Conservation (phyloP, 108 stramenopile genomes). For the Parietichytrium sp. region DNA sequence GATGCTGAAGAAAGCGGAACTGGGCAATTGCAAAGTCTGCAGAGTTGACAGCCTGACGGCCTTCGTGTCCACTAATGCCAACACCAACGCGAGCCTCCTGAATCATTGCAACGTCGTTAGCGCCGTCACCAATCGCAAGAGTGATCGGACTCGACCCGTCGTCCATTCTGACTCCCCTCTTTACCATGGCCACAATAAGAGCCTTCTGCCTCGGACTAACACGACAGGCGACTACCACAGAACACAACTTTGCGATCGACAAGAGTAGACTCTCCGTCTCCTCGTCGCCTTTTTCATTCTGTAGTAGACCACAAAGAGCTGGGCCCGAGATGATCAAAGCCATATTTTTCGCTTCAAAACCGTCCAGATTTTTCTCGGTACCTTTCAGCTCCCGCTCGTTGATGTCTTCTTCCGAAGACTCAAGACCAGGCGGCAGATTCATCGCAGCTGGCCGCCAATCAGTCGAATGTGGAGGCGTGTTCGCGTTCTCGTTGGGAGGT, state of each 20-base stretch:
- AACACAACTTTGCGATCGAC: conserved; percentile 74
- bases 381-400: conserved; percentile 31
- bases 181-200: conserved; percentile 76
- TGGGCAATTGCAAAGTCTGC: conserved; percentile 60
- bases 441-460: background rate
- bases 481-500: too few species aligned
- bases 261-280: conserved; percentile 79
- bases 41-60: conserved; percentile 59
- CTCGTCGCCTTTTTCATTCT: conserved; percentile 54
- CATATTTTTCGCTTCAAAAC: conserved; percentile 43
- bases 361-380: conserved; percentile 4
- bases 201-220: conserved; percentile 90
- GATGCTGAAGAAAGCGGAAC: conserved; percentile 57
- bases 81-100: conserved; percentile 62
- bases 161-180: conserved; percentile 68
- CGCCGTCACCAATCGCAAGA: conserved; percentile 62
- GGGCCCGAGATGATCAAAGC: conserved; percentile 85
- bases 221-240: conserved; percentile 88
- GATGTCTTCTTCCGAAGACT: background rate
- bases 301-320: conserved; percentile 73
- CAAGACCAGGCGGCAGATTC: conserved; percentile 4
- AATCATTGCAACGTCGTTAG: conserved; percentile 67
- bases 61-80: conserved; percentile 61
- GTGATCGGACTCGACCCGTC: conserved; percentile 52
- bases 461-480: too few species aligned